Conservation (phyloP, 805 yeast species). For the Saccharomycopsis microspora region DNA sequence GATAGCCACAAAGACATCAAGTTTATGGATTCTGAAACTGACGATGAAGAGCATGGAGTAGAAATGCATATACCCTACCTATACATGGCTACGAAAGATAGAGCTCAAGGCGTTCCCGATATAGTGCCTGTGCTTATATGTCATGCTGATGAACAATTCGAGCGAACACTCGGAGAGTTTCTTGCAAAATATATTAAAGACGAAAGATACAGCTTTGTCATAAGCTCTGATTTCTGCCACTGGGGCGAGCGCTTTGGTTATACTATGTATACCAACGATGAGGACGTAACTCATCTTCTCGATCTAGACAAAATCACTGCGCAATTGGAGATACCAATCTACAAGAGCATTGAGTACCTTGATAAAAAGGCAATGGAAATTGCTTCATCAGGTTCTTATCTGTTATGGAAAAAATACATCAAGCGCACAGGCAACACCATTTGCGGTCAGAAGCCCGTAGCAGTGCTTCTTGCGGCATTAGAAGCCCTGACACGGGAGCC, state of each 20-base stretch:
- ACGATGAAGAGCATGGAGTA: slow-evolving; percentile 81
- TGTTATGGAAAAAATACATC: slow-evolving; percentile 58
- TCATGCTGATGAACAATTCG: slow-evolving; percentile 36
- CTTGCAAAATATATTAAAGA: slow-evolving; percentile 45
- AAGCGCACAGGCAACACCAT: slow-evolving; percentile 72
- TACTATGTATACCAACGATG: slow-evolving; percentile 32
- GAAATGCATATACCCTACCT: slow-evolving; percentile 90
- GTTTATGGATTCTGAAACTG: slow-evolving; percentile 47
- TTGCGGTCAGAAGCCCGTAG: slow-evolving; percentile 84
- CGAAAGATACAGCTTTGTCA: slow-evolving; percentile 53
- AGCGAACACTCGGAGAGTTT: slow-evolving; percentile 32
- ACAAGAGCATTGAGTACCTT: slow-evolving; percentile 60
- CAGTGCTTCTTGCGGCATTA: slow-evolving; percentile 44
- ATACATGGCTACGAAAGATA: slow-evolving; percentile 32
- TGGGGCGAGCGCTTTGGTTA: slow-evolving; percentile 72
- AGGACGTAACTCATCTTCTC: slow-evolving; percentile 3
- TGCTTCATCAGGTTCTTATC: slow-evolving; percentile 42
- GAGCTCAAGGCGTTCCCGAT: slow-evolving; percentile 26
- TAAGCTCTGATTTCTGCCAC: slow-evolving; percentile 91
- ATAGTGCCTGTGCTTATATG: slow-evolving; percentile 80
- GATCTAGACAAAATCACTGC: neutral
- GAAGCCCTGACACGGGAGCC: slow-evolving; percentile 25
- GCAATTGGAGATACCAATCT: slow-evolving; percentile 34
- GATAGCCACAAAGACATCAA: slow-evolving; percentile 29
- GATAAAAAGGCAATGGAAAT: slow-evolving; percentile 65